These are phyloP conservation scores for Tetraselmis striata DNA, from an alignment of 139 green algal genomes.

Conservation along the genomic window DNA sequence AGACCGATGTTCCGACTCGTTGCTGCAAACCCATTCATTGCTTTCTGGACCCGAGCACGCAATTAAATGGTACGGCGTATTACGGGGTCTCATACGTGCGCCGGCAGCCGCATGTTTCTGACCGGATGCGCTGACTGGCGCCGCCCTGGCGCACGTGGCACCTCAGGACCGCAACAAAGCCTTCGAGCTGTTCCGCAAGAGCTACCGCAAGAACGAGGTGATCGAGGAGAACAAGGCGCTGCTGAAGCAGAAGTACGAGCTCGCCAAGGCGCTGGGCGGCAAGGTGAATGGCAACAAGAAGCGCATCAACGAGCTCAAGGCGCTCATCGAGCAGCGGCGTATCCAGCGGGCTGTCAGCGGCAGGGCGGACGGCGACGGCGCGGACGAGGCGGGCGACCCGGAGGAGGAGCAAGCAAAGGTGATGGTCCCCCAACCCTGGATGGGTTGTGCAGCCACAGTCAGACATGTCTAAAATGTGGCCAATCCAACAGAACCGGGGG, in stretches of 20 bases:
- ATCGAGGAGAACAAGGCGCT: conserved; percentile 80
- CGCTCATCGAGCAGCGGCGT: conserved; percentile 55
- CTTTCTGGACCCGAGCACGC: too few species aligned
- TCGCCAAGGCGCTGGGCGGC: conserved; percentile 58
- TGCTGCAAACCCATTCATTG: too few species aligned
- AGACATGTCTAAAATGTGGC: too few species aligned
- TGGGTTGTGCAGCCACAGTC: too few species aligned
- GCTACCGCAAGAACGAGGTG: conserved; percentile 66
- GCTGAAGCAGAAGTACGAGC: conserved; percentile 70
- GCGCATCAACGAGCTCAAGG: conserved; percentile 57
- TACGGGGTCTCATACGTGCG: too few species aligned
- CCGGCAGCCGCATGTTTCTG: too few species aligned
- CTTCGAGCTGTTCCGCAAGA: conserved; percentile 79
- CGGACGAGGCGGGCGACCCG: conserved; percentile 25
- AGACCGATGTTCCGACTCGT: too few species aligned
- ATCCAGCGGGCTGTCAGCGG: conserved; percentile 45
- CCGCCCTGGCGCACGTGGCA: too few species aligned
- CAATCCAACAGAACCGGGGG: conserved; percentile 1
- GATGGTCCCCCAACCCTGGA: too few species aligned
- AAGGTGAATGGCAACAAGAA: conserved; percentile 32
- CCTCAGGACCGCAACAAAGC: conserved; percentile 62
- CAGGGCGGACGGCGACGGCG: conserved; percentile 1
- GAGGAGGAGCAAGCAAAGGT: conserved; percentile 47
- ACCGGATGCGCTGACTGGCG: too few species aligned
- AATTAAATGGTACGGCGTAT: too few species aligned